phyloP scores from a whole-genome alignment of 805 yeast genomes.

The Teunomyces cretensis region DNA sequence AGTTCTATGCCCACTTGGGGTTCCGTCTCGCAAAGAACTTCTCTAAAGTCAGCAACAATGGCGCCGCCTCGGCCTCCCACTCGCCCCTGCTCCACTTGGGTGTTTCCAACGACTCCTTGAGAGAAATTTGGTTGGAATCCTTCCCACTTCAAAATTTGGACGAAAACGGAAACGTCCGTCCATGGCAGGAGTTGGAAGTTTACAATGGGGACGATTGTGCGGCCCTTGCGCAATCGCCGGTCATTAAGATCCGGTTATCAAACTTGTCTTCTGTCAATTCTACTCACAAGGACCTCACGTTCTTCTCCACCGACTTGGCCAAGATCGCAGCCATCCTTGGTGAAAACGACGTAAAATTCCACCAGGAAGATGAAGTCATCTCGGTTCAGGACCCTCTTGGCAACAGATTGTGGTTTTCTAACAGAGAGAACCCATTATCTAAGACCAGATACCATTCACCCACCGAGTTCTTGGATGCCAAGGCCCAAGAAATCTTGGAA shows the following conservation, averaged over 20 bases:
- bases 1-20: slow-evolving; percentile 63
- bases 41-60: slow-evolving; percentile 48
- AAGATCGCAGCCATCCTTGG: slow-evolving; percentile 19
- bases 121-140: slow-evolving; percentile 71
- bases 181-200: slow-evolving; percentile 41
- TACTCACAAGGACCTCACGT: slow-evolving; percentile 21
- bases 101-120: slow-evolving; percentile 61
- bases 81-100: slow-evolving; percentile 44
- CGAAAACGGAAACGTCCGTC: slow-evolving; percentile 31
- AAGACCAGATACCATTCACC: slow-evolving; percentile 19
- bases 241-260: slow-evolving; percentile 37
- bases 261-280: slow-evolving; percentile 10
- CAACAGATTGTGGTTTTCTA: slow-evolving; percentile 29
- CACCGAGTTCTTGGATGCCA: slow-evolving; percentile 27
- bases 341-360: slow-evolving; percentile 8
- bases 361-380: background rate
- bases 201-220: slow-evolving; percentile 38
- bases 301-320: slow-evolving; percentile 32
- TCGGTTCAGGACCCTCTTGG: slow-evolving; percentile 34
- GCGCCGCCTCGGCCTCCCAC: slow-evolving; percentile 23
- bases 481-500: slow-evolving; percentile 22
- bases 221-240: slow-evolving; percentile 25
- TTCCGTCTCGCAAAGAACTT: slow-evolving; percentile 60
- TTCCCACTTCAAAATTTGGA: slow-evolving; percentile 51
- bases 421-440: slow-evolving; percentile 20